Conservation (phyloP, 805 yeast species). For the Metschnikowia similis region DNA sequence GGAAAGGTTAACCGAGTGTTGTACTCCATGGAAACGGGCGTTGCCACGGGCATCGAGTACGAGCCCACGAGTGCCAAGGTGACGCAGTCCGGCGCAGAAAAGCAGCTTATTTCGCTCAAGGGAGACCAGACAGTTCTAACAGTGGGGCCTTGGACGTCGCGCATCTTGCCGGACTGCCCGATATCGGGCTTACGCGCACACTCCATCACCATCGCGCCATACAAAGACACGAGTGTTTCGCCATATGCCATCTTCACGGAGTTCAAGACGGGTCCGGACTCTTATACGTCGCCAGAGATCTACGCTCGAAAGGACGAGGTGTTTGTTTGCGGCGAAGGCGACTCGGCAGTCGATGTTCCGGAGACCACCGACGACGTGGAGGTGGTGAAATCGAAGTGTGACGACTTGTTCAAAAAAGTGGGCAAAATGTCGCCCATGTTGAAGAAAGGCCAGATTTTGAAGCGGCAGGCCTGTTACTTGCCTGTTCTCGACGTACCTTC, state of each 20-base stretch:
- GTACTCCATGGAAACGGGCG: slow-evolving; percentile 58
- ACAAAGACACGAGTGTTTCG: slow-evolving; percentile 63
- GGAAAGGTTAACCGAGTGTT: slow-evolving; percentile 77
- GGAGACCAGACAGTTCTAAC: slow-evolving; percentile 81
- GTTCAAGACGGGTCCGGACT: slow-evolving; percentile 59
- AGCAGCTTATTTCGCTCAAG: slow-evolving; percentile 41
- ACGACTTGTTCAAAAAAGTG: slow-evolving; percentile 76
- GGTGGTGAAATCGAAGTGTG: slow-evolving; percentile 83
- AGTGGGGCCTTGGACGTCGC: slow-evolving; percentile 97
- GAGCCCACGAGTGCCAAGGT: slow-evolving; percentile 38
- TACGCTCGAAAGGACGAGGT: slow-evolving; percentile 95
- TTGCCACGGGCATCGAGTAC: slow-evolving; percentile 71
- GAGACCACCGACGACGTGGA: slow-evolving; percentile 92
- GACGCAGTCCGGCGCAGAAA: slow-evolving; percentile 21
- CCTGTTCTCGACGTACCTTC: slow-evolving; percentile 94
- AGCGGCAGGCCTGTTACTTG: slow-evolving; percentile 90
- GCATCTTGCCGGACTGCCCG: slow-evolving; percentile 87
- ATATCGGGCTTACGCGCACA: slow-evolving; percentile 93
- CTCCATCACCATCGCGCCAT: slow-evolving; percentile 86
- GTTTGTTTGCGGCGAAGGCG: slow-evolving; percentile 97
- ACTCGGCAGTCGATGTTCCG: slow-evolving; percentile 83
- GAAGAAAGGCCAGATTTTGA: slow-evolving; percentile 67
- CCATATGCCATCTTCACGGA: slow-evolving; percentile 96
- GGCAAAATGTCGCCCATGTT: slow-evolving; percentile 69
- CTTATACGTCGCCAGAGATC: slow-evolving; percentile 86